Percentiles rank a stretch among this genome's conserved stretches.
These are phyloP conservation scores for Euphorbia schlechtendalii DNA, from an alignment of 441 rosid species.

Conservation along the genomic window DNA sequence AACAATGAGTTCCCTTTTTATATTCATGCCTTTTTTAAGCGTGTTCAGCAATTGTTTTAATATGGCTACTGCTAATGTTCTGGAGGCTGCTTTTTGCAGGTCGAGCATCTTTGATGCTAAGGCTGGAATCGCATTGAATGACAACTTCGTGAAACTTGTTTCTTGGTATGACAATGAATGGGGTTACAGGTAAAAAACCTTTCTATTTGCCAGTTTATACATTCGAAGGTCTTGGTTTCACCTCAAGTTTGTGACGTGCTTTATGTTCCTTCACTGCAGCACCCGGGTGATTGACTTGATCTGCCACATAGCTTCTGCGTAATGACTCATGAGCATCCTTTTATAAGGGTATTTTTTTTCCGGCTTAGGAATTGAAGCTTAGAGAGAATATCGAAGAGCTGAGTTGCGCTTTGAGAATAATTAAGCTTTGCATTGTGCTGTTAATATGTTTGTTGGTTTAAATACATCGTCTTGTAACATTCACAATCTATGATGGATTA, in stretches of 20 bases:
- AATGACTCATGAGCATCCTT: too few relatives aligned
- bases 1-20: too few relatives aligned
- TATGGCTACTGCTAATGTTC: background rate
- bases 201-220: background rate
- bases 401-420: constrained; percentile 13
- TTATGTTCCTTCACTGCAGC: constrained; percentile 21
- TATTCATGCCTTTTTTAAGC: background rate
- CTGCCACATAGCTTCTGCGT: constrained; percentile 32
- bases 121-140: constrained; percentile 41
- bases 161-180: constrained; percentile 59
- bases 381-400: background rate
- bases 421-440: background rate
- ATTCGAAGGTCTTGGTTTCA: background rate
- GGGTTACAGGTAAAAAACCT: constrained; percentile 54
- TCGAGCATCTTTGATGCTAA: constrained; percentile 66
- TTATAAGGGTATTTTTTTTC: too few relatives aligned
- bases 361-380: constrained; percentile 3
- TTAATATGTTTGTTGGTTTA: background rate
- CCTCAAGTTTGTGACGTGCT: background rate
- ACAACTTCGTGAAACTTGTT: constrained; percentile 42
- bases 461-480: background rate
- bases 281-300: constrained; percentile 49
- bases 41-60: background rate
- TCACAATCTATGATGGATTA: background rate
- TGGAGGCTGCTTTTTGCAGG: constrained; percentile 22